A percentile compares a stretch with the other conserved stretches of the same genome.
phyloP scores from a whole-genome alignment of 2,329 filamentous ascomycete species.

The Colletotrichum simmondsii region DNA sequence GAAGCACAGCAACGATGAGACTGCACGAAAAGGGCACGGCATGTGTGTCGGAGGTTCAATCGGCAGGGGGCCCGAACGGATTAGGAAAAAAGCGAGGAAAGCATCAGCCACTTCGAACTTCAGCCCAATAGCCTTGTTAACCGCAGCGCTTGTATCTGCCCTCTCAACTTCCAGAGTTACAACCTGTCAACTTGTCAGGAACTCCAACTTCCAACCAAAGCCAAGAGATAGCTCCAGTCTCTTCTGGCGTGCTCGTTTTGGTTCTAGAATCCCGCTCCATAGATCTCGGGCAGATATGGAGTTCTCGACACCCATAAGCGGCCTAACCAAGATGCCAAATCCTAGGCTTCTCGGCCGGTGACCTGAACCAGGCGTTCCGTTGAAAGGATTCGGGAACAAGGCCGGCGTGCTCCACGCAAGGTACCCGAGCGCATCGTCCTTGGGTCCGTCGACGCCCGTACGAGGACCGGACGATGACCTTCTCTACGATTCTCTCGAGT shows the following conservation, averaged over 20 bases:
- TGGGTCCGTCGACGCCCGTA: not conserved
- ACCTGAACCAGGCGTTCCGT: not conserved
- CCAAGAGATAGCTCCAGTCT: not conserved
- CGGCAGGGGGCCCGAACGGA: not conserved
- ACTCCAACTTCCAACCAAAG: not conserved
- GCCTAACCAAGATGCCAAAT: not conserved
- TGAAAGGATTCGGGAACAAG: not conserved
- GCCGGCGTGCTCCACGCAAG: not conserved
- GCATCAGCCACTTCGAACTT: not conserved
- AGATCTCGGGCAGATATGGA: not conserved
- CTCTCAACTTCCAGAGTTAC: not conserved
- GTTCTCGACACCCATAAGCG: not conserved
- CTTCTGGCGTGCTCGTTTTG: conserved; percentile 14
- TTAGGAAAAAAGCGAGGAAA: not conserved
- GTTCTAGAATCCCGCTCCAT: not conserved
- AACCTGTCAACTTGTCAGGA: too few species aligned
- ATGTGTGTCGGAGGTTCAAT: not conserved
- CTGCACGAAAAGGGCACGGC: not conserved
- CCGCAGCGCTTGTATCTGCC: not conserved
- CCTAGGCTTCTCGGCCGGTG: not conserved
- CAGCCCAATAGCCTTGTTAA: not conserved
- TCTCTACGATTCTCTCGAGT: conserved; percentile 1
- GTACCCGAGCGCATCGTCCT: conserved; percentile 6
- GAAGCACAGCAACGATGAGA: not conserved
- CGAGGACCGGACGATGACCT: not conserved